Evolutionary conservation across 371 early-diverging fungal species (phyloP).

Genomic region (Rhizopus delemar): DNA sequence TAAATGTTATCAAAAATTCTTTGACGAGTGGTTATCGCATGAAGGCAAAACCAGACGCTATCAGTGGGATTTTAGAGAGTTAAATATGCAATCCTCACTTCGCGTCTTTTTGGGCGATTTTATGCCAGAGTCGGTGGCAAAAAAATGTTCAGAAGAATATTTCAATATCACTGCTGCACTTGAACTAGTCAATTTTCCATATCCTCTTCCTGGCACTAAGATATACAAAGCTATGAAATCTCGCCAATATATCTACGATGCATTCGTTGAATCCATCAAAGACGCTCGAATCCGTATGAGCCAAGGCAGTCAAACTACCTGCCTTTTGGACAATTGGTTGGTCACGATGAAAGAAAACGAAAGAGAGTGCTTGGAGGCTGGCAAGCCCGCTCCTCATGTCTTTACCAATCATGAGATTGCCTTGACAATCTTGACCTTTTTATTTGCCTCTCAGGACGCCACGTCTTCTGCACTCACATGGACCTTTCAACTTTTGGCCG

Average conservation of each 20-base stretch:
- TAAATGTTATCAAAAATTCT: conserved; percentile 19
- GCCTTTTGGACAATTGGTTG: conserved; percentile 28
- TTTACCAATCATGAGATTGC: conserved; percentile 30
- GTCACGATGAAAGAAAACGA: conserved; percentile 24
- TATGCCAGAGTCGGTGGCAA: conserved; percentile 28
- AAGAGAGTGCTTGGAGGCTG: conserved; percentile 9
- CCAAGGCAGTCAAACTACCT: conserved; percentile 16
- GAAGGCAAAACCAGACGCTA: conserved; percentile 19
- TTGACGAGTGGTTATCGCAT: conserved; percentile 27
- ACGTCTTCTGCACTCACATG: conserved; percentile 33
- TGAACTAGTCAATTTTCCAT: conserved; percentile 40
- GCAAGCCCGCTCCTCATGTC: conserved; percentile 21
- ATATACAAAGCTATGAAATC: conserved; percentile 37
- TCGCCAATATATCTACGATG: conserved; percentile 32
- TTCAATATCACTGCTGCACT: conserved; percentile 37
- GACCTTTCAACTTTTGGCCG: conserved; percentile 32
- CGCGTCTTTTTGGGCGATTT: conserved; percentile 36
- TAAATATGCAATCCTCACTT: conserved; percentile 31
- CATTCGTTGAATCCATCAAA: conserved; percentile 25
- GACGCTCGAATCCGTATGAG: conserved; percentile 25
- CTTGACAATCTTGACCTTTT: conserved; percentile 28
- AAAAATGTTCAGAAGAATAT: conserved; percentile 34
- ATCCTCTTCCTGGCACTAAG: conserved; percentile 37
- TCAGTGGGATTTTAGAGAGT: conserved; percentile 28
- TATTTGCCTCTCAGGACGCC: conserved; percentile 33